Percentiles rank a stretch among this genome's conserved stretches.
Conservation (phyloP, 208 protist genomes). For the Strigomonas culicis region DNA sequence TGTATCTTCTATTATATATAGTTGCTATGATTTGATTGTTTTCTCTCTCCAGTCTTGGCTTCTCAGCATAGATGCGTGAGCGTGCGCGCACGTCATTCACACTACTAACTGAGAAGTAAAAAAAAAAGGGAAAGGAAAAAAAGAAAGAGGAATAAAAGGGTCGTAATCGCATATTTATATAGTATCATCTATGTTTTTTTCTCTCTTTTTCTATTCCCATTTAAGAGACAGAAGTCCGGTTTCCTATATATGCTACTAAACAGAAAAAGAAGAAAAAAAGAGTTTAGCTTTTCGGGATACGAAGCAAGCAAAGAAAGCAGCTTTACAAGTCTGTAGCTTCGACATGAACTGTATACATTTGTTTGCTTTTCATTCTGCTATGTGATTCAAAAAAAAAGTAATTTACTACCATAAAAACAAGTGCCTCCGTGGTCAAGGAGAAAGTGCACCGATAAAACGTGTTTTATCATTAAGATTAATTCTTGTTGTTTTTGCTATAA, state of each 20-base stretch:
- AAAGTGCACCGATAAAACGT: not conserved
- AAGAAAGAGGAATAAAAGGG: not conserved
- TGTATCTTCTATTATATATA: not conserved
- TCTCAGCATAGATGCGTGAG: not conserved
- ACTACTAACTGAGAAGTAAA: not conserved
- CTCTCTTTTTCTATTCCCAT: constrained; percentile 2
- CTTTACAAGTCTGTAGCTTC: not conserved
- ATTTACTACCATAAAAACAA: not conserved
- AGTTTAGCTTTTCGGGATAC: not conserved
- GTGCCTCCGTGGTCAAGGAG: not conserved
- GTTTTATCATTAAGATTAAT: not conserved
- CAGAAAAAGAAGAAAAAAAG: constrained; percentile 10
- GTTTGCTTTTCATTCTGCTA: no score
- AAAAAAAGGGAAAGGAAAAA: constrained; percentile 13
- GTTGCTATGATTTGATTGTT: not conserved
- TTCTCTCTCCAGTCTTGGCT: not conserved
- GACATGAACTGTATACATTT: no score
- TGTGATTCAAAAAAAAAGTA: constrained; percentile 1
- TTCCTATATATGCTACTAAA: not conserved
- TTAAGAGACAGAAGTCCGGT: not conserved
- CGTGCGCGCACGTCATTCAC: not conserved
- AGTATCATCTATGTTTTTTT: constrained; percentile 6
- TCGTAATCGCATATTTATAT: not conserved
- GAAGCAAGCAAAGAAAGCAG: constrained; percentile 6
- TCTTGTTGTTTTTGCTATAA: not conserved